Base-by-base conservation (phyloP, 768 basidiomycete genomes). In the Auriscalpium vulgare region DNA sequence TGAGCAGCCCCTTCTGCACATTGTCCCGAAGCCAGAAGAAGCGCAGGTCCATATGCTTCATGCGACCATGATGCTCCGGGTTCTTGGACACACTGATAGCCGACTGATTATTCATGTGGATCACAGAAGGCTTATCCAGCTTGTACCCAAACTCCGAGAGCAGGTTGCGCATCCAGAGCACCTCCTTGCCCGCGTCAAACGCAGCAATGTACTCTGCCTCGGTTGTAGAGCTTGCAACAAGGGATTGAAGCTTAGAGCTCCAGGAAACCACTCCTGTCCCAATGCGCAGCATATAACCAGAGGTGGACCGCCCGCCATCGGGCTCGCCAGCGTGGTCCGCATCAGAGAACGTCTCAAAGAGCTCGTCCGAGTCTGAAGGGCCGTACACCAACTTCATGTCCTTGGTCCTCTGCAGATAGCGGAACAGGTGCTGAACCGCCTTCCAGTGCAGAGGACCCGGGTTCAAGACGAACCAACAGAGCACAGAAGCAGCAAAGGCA, bases 151-250 rank as follows among this genome's bases (percentile, higher is more conserved):
- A 43, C 50, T 72, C 69, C 0, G 50, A 6, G 2, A 48, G n/a
- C 17, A 70, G 56, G 10, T 59, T 56, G 13, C 55, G 37, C 52
- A 73, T 61, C 71, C 69, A 74, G 10, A 67, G 34, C 1, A 58
- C 55, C 43, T 70, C 58, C 47, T 68, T 56, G 8, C 56, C 57
- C 2, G 68, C 69, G 5, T 63, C 54, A 0, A 56, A 53, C 1
- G 65, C 54, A 9, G 69, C 63, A 17, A 75, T 67, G 56, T 73
- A 73, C 54, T 77, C 73, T 2, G 72, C 70, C 56, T 75, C 72
- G 1, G 62, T 65, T 0, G 69, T 74, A 2, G 72, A 75, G 1
- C 66, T 50, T 0, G 74, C 63, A 10, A 75, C 67, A 3, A 65
- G 62, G 1, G 63, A 17, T 57, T 78, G 77, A 10, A 52, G 56